Base-by-base conservation (phyloP, 768 basidiomycete genomes). In the Boletus reticulatus region DNA sequence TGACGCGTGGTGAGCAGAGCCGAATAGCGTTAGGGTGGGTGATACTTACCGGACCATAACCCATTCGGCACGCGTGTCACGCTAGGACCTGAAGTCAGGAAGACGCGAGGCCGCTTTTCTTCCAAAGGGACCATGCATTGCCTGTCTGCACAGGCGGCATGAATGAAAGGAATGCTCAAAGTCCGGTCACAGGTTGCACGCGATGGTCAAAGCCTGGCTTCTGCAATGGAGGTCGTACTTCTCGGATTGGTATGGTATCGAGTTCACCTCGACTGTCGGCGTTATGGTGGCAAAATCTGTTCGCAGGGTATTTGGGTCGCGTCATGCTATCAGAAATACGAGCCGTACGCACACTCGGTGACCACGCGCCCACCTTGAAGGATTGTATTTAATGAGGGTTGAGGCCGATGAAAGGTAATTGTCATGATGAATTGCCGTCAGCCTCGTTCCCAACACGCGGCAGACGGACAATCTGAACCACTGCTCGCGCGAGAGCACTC, bases 31-130 rank as follows among this genome's bases (percentile, higher is more conserved):
- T 58, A 67, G 65, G 65, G 62, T 67, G 59, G 47, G 59, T 47
- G 39, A 43, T 57, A 61, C 53, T 39, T 37, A 53, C 55, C 50
- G 53, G 48, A 34, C 48, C 10, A 67, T 60, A 69, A 58, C 60
- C 53, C 58, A 16, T 55, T 43, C 42, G 19, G 34, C 65, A 66
- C 58, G 59, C 55, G 57, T 57, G 59, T 63, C 62, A 71, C 62
- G 60, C 57, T 61, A 49, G 60, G 45, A 43, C 57, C 48, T 62
- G 61, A 59, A 42, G 67, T 49, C 67, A 68, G 70, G 70, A 61
- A 55, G 57, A 65, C 69, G 69, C 52, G 63, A 70, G 69, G 69
- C 69, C 69, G 65, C 68, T 59, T 63, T 63, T 59, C 62, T 67
- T 67, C 59, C 58, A 63, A 54, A 57, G 62, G 56, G 62, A 64